Evolutionary conservation across 2,329 filamentous ascomycete species (phyloP).

Genomic region (Colletotrichum chrysophilum): DNA sequence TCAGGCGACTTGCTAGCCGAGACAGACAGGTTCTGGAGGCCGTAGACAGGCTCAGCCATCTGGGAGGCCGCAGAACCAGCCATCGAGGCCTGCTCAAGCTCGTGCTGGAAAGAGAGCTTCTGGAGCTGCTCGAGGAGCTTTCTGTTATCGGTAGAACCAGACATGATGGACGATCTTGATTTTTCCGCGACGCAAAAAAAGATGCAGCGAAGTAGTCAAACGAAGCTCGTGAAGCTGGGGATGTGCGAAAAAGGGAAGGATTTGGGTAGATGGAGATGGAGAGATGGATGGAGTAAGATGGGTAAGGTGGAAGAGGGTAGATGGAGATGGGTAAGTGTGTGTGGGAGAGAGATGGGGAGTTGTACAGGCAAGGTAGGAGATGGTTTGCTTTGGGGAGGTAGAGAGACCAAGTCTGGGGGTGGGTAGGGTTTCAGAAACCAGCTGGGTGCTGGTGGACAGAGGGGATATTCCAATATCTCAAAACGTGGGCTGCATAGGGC

Average conservation of each 20-base stretch:
- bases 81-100: slow-evolving; percentile 1
- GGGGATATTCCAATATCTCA: neutral
- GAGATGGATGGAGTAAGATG: neutral
- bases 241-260: neutral
- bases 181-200: neutral
- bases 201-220: neutral
- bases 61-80: neutral
- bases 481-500: neutral
- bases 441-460: neutral
- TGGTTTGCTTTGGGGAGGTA: neutral
- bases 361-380: neutral
- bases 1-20: neutral
- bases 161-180: neutral
- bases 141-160: neutral
- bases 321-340: neutral
- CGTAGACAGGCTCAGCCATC: neutral
- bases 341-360: neutral
- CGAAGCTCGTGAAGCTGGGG: neutral
- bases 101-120: slow-evolving; percentile 4
- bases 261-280: neutral
- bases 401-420: neutral
- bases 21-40: neutral
- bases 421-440: neutral
- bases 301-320: neutral
- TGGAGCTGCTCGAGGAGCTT: slow-evolving; percentile 12